phyloP scores from a whole-genome alignment of 75 land plant genomes.

The Sequoia sempervirens region DNA sequence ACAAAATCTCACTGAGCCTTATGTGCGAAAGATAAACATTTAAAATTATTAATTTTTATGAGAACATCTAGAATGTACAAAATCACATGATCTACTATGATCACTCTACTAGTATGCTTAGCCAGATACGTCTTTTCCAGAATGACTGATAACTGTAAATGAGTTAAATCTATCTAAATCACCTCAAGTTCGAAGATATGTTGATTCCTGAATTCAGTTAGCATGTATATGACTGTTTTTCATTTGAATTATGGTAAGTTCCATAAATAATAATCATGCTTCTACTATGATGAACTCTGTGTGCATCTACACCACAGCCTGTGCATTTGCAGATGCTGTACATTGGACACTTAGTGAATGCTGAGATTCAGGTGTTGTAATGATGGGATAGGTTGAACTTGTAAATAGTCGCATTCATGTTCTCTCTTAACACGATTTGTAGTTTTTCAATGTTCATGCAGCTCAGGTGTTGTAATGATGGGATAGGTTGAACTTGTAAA shows the following conservation, averaged over 20 bases:
- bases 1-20: not conserved
- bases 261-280: not conserved
- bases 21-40: not conserved
- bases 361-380: not conserved
- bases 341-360: not conserved
- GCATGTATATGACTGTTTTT: not conserved
- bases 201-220: not conserved
- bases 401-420: not conserved
- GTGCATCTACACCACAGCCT: not conserved
- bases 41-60: not conserved
- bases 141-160: not conserved
- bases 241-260: not conserved
- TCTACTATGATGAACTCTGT: not conserved
- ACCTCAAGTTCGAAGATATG: not conserved
- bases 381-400: not conserved
- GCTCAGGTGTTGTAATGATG: not conserved
- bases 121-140: not conserved
- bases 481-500: not conserved
- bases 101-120: not conserved
- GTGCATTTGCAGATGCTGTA: not conserved
- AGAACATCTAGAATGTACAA: not conserved
- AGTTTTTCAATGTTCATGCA: not conserved
- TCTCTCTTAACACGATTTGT: not conserved
- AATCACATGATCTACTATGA: not conserved
- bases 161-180: not conserved